Conservation (phyloP, 2,329 filamentous ascomycete genomes). For the Botrytis squamosa region DNA sequence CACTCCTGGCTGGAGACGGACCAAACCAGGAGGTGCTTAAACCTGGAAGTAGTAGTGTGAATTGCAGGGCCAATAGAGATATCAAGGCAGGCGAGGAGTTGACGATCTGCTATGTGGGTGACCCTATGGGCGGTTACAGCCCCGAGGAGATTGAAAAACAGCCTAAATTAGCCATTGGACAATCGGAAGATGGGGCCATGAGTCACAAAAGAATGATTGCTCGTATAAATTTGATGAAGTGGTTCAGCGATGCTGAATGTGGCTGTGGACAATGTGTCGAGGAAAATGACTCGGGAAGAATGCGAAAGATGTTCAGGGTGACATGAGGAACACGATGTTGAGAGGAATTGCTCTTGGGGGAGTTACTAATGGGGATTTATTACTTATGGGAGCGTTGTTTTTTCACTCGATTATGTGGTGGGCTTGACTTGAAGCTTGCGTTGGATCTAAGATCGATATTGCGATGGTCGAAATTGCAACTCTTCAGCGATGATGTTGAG, state of each 20-base stretch:
- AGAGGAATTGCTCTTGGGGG: not conserved
- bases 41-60: constrained; percentile 30
- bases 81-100: constrained; percentile 35
- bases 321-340: not conserved
- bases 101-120: constrained; percentile 35
- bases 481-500: not conserved
- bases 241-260: constrained; percentile 34
- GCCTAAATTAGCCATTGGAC: not conserved
- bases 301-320: not conserved
- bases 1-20: constrained; percentile 21
- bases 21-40: constrained; percentile 19
- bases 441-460: not conserved
- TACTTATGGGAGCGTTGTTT: not conserved
- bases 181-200: not conserved
- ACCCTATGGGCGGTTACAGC: constrained; percentile 24
- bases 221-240: constrained; percentile 29
- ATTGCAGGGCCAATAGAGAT: constrained; percentile 26
- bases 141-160: not conserved
- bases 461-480: not conserved
- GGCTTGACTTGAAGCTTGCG: not conserved
- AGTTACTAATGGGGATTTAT: not conserved
- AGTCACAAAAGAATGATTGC: constrained; percentile 21
- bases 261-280: constrained; percentile 20
- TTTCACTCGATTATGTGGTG: not conserved
- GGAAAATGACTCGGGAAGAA: not conserved